phyloP scores from a whole-genome alignment of 176 grass and related monocot species.

The Oryza brachyantha region DNA sequence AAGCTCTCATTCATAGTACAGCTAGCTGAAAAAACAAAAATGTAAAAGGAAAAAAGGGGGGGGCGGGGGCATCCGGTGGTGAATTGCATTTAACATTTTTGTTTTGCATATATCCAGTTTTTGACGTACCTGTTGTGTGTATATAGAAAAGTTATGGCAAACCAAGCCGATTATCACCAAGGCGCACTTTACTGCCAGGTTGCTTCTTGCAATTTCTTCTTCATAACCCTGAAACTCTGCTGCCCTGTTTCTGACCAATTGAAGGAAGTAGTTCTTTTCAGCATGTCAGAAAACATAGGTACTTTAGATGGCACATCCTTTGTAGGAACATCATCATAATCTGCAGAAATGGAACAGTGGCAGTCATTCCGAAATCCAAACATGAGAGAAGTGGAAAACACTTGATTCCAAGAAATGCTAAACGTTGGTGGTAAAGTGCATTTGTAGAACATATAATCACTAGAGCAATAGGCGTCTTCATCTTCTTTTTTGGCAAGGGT shows the following conservation, averaged over 20 bases:
- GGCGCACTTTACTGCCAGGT: constrained; percentile 50
- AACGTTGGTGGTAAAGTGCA: not conserved
- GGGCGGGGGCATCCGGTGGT: not conserved
- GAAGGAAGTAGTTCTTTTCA: constrained; percentile 59
- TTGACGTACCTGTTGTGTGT: not conserved
- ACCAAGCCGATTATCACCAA: constrained; percentile 29
- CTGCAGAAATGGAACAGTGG: constrained; percentile 44
- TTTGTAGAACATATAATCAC: not conserved
- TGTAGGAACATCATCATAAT: constrained; percentile 66
- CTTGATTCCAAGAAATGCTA: not conserved
- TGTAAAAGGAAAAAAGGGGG: constrained; percentile 12
- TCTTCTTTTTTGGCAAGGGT: not conserved
- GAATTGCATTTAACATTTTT: not conserved
- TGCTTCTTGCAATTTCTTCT: constrained; percentile 78
- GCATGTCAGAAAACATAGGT: constrained; percentile 60
- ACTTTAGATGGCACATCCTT: constrained; percentile 41
- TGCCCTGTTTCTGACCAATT: constrained; percentile 77
- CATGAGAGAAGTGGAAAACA: not conserved
- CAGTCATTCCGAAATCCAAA: constrained; percentile 9
- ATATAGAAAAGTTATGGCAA: constrained; percentile 27
- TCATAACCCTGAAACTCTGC: constrained; percentile 63
- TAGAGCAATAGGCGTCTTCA: not conserved
- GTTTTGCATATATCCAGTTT: constrained; percentile 1
- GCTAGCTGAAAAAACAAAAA: not conserved
- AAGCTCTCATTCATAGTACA: not conserved